Percentiles rank a stretch among this genome's conserved stretches.
phyloP scores from a whole-genome alignment of 2,329 filamentous ascomycete genomes.

The Ascochyta viciae-villosae region DNA sequence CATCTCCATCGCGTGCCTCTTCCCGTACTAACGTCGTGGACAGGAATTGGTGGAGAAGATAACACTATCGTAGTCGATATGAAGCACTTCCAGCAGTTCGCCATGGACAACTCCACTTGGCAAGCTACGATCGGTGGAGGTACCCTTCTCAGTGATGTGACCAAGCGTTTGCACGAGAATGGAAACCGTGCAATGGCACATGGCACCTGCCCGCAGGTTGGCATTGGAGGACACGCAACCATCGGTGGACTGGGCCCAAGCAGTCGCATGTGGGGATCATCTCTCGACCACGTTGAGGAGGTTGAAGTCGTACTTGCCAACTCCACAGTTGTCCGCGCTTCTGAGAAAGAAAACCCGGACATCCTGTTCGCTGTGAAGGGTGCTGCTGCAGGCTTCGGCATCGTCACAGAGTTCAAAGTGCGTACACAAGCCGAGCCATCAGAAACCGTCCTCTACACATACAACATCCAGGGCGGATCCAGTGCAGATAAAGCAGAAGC shows the following conservation, averaged over 20 bases:
- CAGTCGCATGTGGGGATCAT: constrained; percentile 43
- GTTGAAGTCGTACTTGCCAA: constrained; percentile 51
- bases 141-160: constrained; percentile 54
- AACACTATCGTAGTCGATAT: constrained; percentile 59
- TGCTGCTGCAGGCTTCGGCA: constrained; percentile 53
- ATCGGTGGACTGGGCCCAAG: constrained; percentile 47
- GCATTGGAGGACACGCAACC: constrained; percentile 47
- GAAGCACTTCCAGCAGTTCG: constrained; percentile 56
- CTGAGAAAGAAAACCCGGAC: constrained; percentile 45
- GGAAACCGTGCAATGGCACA: constrained; percentile 56
- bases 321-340: constrained; percentile 50
- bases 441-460: constrained; percentile 43
- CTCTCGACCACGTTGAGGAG: constrained; percentile 46
- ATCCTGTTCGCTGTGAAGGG: constrained; percentile 54
- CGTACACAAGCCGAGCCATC: constrained; percentile 45
- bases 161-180: constrained; percentile 43
- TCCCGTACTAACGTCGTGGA: not conserved
- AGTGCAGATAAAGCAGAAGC: constrained; percentile 33
- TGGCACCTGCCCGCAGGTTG: constrained; percentile 51
- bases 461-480: constrained; percentile 38
- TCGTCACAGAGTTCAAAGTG: constrained; percentile 51
- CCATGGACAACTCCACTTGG: constrained; percentile 52
- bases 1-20: not conserved
- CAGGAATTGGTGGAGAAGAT: constrained; percentile 56
- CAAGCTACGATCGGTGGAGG: constrained; percentile 59